Evolutionary conservation across 805 yeast species (phyloP).

Genomic region (Candida endomychidarum): DNA sequence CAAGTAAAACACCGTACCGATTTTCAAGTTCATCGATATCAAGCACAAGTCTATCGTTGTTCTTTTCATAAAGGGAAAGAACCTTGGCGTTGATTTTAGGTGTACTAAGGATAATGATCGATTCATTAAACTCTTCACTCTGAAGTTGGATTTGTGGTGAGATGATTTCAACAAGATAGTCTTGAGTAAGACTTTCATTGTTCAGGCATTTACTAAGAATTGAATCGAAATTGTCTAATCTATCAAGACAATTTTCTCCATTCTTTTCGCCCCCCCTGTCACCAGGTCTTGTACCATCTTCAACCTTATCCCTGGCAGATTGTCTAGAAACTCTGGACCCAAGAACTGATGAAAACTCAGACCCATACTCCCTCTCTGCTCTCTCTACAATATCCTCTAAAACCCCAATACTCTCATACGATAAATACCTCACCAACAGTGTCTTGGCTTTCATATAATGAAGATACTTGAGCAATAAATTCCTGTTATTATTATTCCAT

Average conservation of each 20-base stretch:
- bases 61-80: slow-evolving; percentile 56
- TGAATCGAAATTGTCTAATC: slow-evolving; percentile 33
- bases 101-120: slow-evolving; percentile 69
- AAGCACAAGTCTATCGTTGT: slow-evolving; percentile 28
- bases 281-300: too few species aligned
- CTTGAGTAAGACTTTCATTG: slow-evolving; percentile 35
- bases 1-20: slow-evolving; percentile 66
- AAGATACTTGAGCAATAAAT: slow-evolving; percentile 33
- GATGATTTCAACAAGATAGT: slow-evolving; percentile 36
- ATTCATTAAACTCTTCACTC: slow-evolving; percentile 41
- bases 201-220: slow-evolving; percentile 24
- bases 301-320: too few species aligned
- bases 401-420: slow-evolving; percentile 34
- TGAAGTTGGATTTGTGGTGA: slow-evolving; percentile 47
- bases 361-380: slow-evolving; percentile 14
- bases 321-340: too few species aligned
- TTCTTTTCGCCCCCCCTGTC: too few species aligned
- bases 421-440: slow-evolving; percentile 28
- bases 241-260: slow-evolving; percentile 12
- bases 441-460: slow-evolving; percentile 35
- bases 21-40: slow-evolving; percentile 51
- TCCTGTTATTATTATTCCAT: slow-evolving; percentile 41
- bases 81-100: slow-evolving; percentile 70
- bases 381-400: slow-evolving; percentile 32
- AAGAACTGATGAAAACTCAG: slow-evolving; percentile 17